Evolutionary conservation across 164 flowering plant species (phyloP), one percentile per base, ranked within the genome.

Genomic region (Macadamia integrifolia): DNA sequence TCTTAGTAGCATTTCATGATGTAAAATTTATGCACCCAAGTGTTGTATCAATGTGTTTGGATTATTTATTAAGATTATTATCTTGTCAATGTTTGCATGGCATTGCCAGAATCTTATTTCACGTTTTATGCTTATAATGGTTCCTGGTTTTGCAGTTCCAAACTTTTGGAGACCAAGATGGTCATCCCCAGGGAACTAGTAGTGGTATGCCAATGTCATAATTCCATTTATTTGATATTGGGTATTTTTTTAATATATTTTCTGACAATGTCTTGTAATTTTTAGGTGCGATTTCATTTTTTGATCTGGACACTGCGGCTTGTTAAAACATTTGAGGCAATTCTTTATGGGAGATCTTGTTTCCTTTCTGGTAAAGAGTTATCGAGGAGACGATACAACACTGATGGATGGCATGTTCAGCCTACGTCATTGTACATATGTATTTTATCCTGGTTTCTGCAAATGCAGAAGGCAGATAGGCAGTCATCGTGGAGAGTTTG

Each of bases 91-190:
- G 3, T 46, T 46, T 46, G 50, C 50, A 8, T 46, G 13, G 50
- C 13, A 8, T 46, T 46, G 9, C 1, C 50, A 8, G 7, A 46
- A 46, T 46, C 12, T 8, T 6, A 43, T 43, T 46, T 48, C 50
- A 18, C 40, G 23, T 68, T 61, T 4, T 9, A 53, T 42, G 57
- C 58, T 72, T 31, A 52, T 2, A 30, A 60, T 48, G 40, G 15
- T 10, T 61, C 64, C 42, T 65, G 62, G 18, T 80, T 44, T 81
- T 83, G 75, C 88, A 88, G 92, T 76, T 74, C 82, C 83, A 46
- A 77, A 74, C 67, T 80, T 61, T 52, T 91, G 94, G 97, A 80
- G 82, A 70, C 94, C 97, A 70, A 84, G 91, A 79, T 87, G 80
- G 79, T 18, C 31, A 56, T 58, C 60, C 52, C 40, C 68, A 42